Conservation (phyloP, 257 asterid genomes). For the Solanum piurae region DNA sequence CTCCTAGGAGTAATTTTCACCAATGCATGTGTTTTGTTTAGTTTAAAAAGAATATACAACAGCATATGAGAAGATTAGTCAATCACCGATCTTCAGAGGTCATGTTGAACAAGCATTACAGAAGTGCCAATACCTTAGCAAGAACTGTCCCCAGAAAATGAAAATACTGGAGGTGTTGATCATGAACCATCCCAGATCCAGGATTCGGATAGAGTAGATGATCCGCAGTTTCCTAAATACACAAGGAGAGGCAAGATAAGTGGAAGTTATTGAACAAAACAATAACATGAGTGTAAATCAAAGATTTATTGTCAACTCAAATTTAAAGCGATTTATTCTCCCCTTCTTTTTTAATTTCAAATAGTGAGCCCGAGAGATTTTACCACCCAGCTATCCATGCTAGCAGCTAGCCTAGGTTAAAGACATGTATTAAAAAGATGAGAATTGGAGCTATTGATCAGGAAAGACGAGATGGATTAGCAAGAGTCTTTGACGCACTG, state of each 20-base stretch:
- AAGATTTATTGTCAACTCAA: neutral
- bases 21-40: neutral
- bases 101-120: neutral
- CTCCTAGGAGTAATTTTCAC: neutral
- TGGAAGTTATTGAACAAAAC: neutral
- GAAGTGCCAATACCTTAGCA: conserved; percentile 63
- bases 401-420: neutral
- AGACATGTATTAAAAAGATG: neutral
- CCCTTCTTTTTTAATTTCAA: neutral
- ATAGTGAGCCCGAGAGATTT: neutral
- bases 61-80: neutral
- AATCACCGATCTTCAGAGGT: neutral
- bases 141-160: conserved; percentile 92
- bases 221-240: conserved; percentile 78
- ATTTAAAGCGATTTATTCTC: neutral
- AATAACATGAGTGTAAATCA: neutral
- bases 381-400: neutral
- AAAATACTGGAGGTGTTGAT: conserved; percentile 83
- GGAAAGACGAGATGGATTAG: neutral
- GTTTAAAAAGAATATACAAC: neutral
- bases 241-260: conserved; percentile 8
- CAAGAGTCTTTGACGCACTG: neutral
- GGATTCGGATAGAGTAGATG: conserved; percentile 98
- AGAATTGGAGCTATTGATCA: neutral
- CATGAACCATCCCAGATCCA: conserved; percentile 86